These are phyloP conservation scores for Nemania serpens DNA, from an alignment of 2,329 filamentous ascomycete species.

Conservation along the genomic window DNA sequence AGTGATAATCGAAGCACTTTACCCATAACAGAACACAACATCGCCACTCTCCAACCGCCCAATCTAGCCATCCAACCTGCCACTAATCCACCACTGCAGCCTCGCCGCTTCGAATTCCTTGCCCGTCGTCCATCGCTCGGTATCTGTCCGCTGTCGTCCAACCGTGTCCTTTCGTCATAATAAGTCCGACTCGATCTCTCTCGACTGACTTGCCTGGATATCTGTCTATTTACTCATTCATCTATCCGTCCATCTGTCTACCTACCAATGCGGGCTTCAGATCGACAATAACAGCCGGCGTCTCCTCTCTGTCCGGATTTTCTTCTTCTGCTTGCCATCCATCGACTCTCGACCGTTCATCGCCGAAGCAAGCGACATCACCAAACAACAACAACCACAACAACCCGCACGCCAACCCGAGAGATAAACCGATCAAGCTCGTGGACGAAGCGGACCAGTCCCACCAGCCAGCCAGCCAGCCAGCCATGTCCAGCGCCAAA, in stretches of 20 bases:
- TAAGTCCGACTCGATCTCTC: not conserved
- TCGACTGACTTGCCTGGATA: too few relatives aligned
- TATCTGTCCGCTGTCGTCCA: too few relatives aligned
- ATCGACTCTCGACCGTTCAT: not conserved
- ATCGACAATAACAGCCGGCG: constrained; percentile 1
- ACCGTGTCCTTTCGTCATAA: not conserved
- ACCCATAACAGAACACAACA: not conserved
- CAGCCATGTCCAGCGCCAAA: constrained; percentile 53
- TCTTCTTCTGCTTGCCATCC: too few relatives aligned
- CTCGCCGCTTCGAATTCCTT: not conserved
- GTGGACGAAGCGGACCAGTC: too few relatives aligned
- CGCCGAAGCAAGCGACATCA: not conserved
- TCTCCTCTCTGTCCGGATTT: too few relatives aligned
- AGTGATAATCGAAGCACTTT: not conserved
- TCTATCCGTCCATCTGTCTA: too few relatives aligned
- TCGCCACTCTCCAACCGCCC: not conserved
- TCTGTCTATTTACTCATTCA: too few relatives aligned
- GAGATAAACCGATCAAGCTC: not conserved
- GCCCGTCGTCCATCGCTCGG: not conserved
- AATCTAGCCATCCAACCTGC: too few relatives aligned
- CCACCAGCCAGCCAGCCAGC: too few relatives aligned
- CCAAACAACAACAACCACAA: too few relatives aligned
- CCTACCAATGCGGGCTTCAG: not conserved
- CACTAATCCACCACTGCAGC: not conserved
- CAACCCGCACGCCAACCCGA: not conserved